These are phyloP conservation scores for Trypanosoma theileri DNA, from an alignment of 208 protist species.

Conservation along the genomic window DNA sequence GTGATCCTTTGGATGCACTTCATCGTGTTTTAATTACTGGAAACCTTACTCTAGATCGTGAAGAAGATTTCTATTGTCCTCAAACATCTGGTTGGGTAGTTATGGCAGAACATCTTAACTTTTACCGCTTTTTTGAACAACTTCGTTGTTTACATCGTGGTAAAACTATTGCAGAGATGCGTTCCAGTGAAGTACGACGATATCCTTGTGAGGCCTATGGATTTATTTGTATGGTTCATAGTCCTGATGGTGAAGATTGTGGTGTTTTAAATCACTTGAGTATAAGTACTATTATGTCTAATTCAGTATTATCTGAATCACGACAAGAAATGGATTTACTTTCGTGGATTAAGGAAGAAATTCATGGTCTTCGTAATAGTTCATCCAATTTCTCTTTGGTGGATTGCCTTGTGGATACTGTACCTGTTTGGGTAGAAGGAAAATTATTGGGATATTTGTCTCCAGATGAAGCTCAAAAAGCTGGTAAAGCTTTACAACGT, in stretches of 20 bases:
- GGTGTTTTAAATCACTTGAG: slow-evolving; percentile 99
- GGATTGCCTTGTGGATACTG: slow-evolving; percentile 59
- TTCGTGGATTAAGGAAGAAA: slow-evolving; percentile 38
- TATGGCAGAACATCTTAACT: slow-evolving; percentile 99
- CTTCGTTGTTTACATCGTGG: slow-evolving; percentile 98
- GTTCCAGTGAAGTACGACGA: slow-evolving; percentile 97
- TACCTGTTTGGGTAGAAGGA: slow-evolving; percentile 94
- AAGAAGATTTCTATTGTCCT: slow-evolving; percentile 86
- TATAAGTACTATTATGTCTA: slow-evolving; percentile 76
- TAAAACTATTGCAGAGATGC: slow-evolving; percentile 98
- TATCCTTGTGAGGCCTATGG: slow-evolving; percentile 99
- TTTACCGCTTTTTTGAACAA: slow-evolving; percentile 98
- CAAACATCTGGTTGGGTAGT: slow-evolving; percentile 96
- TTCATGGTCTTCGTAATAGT: slow-evolving; percentile 51
- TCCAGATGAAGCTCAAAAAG: slow-evolving; percentile 47
- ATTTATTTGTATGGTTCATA: slow-evolving; percentile 99
- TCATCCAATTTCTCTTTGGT: slow-evolving; percentile 27
- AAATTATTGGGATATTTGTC: slow-evolving; percentile 82
- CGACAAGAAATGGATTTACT: slow-evolving; percentile 35
- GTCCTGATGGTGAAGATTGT: slow-evolving; percentile 99
- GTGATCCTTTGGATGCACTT: slow-evolving; percentile 59
- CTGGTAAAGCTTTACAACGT: slow-evolving; percentile 39
- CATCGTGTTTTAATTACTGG: slow-evolving; percentile 77
- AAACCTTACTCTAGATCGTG: slow-evolving; percentile 72
- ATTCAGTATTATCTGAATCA: slow-evolving; percentile 31